These are phyloP conservation scores for Salvia splendens DNA, from an alignment of 257 asterid species.

Conservation along the genomic window DNA sequence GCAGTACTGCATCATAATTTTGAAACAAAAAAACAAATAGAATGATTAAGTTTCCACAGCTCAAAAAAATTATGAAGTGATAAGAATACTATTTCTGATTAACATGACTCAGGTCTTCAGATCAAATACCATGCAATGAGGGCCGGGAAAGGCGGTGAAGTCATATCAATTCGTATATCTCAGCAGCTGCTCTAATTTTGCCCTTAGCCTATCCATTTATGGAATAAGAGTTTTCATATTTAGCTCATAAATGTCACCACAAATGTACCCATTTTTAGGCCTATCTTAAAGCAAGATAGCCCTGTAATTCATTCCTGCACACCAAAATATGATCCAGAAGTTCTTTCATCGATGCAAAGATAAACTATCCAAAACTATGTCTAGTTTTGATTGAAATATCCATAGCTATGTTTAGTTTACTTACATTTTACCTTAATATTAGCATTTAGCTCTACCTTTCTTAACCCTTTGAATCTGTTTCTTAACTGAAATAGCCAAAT, in stretches of 20 bases:
- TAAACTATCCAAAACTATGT: too few species aligned
- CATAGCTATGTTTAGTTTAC: too few species aligned
- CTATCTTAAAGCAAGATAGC: neutral
- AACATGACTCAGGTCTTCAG: constrained; percentile 58
- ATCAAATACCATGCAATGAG: constrained; percentile 76
- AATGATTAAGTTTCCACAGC: too few species aligned
- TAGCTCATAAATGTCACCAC: constrained; percentile 6
- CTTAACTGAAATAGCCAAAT: too few species aligned
- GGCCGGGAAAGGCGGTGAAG: constrained; percentile 79
- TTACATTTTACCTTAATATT: too few species aligned
- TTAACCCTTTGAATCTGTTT: too few species aligned
- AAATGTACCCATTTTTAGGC: neutral
- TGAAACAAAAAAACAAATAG: neutral
- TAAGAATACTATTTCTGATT: constrained; percentile 22
- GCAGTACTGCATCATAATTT: neutral
- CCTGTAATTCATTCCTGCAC: constrained; percentile 9
- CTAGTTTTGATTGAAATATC: too few species aligned
- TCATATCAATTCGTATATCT: constrained; percentile 79
- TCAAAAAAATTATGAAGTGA: too few species aligned
- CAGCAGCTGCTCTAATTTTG: constrained; percentile 71
- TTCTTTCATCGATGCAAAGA: too few species aligned
- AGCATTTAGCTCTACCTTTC: too few species aligned
- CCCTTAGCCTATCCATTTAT: constrained; percentile 2
- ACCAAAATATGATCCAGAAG: neutral
- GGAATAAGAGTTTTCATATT: constrained; percentile 4